Evolutionary conservation across 2,329 filamentous ascomycete species (phyloP).

Genomic region (Colletotrichum sp.): DNA sequence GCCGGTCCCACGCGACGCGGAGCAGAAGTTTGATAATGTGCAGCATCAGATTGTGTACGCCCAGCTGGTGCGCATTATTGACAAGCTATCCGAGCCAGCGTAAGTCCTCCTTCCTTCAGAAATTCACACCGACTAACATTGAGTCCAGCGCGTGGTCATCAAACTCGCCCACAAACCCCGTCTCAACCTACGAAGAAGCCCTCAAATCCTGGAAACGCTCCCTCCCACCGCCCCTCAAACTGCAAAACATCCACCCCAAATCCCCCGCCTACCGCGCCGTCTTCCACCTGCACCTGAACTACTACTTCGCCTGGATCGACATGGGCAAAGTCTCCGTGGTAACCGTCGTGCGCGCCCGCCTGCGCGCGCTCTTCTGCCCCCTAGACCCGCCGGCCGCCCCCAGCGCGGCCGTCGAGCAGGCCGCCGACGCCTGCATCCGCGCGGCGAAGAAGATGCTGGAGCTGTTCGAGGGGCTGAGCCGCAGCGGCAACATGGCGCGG

Average conservation of each 20-base stretch:
- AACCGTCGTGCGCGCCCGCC: constrained; percentile 30
- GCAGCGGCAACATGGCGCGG: constrained; percentile 33
- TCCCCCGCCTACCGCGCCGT: constrained; percentile 34
- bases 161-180: neutral
- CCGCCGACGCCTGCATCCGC: constrained; percentile 31
- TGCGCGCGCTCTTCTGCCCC: constrained; percentile 23
- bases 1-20: constrained; percentile 21
- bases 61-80: constrained; percentile 32
- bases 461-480: constrained; percentile 33
- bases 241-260: constrained; percentile 30
- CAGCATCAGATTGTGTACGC: constrained; percentile 35
- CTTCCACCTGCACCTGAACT: constrained; percentile 39
- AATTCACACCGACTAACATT: neutral
- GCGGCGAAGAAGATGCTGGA: constrained; percentile 35
- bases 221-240: constrained; percentile 28
- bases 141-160: neutral
- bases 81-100: constrained; percentile 30
- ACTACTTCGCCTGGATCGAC: constrained; percentile 40
- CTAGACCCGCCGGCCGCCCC: neutral
- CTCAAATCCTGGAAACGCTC: constrained; percentile 36
- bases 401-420: constrained; percentile 14
- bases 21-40: constrained; percentile 35
- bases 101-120: neutral
- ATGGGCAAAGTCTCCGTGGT: constrained; percentile 39
- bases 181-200: constrained; percentile 19